Evolutionary conservation across 1,284 basidiomycete species (phyloP), one percentile per base, ranked within the genome.

Genomic region (Ustilago vetiveriae): DNA sequence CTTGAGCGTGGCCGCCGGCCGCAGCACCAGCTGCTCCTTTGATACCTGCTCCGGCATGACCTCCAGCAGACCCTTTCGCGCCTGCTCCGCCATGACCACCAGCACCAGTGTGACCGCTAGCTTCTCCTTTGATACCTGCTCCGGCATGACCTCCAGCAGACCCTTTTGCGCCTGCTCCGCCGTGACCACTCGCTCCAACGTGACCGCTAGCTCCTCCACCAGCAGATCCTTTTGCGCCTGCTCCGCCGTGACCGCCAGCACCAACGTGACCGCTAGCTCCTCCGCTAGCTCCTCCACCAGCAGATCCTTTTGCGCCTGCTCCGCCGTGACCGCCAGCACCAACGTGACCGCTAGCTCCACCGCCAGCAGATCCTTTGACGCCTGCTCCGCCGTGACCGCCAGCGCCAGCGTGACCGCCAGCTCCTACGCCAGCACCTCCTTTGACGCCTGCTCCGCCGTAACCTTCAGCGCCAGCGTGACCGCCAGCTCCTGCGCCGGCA

Each of bases 231-330:
- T n/a, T n/a, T n/a, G n/a, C n/a, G n/a, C n/a, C n/a, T n/a, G n/a
- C 17, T 13, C 56, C 49, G 3, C 57, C 50, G 17, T 19, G n/a
- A n/a, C 50, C 45, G 6, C 44, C 50, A 22, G 16, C n/a, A n/a
- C 51, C 44, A 9, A 55, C 51, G 4, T 38, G 14, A 16, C 45
- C 54, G 19, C 55, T 51, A 30, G 29, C 17, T 14, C 52, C 56
- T 24, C 63, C 63, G 43, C 23, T 11, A 16, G 47, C 53, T 1
- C 48, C 48, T 19, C 37, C 26, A 3, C 56, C 63, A 11, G 52
- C 48, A 13, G n/a, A n/a, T n/a, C n/a, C n/a, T n/a, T n/a, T 35
- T 43, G 19, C 63, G 29, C 41, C 35, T 29, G 49, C 30, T 17
- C 26, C 35, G 17, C 53, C 43, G 14, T 42, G 33, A 24, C 22